Percentiles rank a stretch among this genome's conserved stretches.
phyloP scores from a whole-genome alignment of 2,329 filamentous ascomycete genomes.

The Emericellopsis atlantica region DNA sequence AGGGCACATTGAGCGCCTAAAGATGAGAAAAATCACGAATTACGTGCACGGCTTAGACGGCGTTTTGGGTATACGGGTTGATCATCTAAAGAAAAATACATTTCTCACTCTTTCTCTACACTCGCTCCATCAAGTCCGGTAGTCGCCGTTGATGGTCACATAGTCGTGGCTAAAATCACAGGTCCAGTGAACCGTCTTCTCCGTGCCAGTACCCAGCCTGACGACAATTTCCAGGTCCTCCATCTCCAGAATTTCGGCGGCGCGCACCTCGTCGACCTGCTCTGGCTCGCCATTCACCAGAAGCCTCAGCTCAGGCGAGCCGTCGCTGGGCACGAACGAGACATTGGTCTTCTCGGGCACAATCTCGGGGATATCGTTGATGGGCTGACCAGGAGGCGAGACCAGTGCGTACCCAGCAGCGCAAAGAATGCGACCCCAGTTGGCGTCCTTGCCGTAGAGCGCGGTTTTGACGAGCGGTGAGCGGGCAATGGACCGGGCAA shows the following conservation, averaged over 20 bases:
- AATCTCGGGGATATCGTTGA: constrained; percentile 50
- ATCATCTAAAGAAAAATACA: neutral
- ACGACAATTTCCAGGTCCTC: constrained; percentile 74
- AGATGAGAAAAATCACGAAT: constrained; percentile 1
- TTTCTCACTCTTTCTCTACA: too few relatives aligned
- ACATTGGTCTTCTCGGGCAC: constrained; percentile 59
- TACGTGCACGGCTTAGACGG: neutral
- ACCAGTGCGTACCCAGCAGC: constrained; percentile 73
- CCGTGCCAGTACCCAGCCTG: constrained; percentile 53
- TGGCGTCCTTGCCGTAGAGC: constrained; percentile 91
- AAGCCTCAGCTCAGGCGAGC: constrained; percentile 63
- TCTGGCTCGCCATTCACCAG: constrained; percentile 73
- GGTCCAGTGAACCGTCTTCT: constrained; percentile 68
- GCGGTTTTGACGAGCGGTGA: constrained; percentile 96
- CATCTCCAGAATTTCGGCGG: constrained; percentile 63
- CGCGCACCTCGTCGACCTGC: constrained; percentile 62
- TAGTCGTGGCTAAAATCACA: constrained; percentile 82
- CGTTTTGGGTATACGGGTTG: neutral
- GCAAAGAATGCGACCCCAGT: constrained; percentile 96
- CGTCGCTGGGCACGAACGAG: constrained; percentile 61
- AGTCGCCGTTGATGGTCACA: constrained; percentile 57
- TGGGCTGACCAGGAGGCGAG: constrained; percentile 41
- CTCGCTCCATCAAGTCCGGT: constrained; percentile 35
- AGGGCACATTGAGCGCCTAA: constrained; percentile 68
- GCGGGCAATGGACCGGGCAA: constrained; percentile 79